These are phyloP conservation scores for Achaetomium macrosporum DNA, from an alignment of 2,329 filamentous ascomycete genomes.

Conservation along the genomic window DNA sequence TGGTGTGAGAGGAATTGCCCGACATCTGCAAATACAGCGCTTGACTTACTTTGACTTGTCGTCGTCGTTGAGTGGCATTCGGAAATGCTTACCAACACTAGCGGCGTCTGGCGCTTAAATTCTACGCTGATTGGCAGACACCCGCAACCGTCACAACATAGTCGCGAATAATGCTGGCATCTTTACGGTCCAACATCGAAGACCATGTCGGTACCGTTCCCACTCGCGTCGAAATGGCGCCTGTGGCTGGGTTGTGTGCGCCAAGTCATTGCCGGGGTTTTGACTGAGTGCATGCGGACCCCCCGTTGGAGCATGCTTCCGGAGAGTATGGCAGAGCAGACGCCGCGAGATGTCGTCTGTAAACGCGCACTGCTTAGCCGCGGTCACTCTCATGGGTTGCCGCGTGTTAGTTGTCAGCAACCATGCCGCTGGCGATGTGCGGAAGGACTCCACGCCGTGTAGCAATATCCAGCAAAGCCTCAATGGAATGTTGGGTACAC, in stretches of 20 bases:
- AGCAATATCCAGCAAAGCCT: neutral
- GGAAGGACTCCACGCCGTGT: neutral
- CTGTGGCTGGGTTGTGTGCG: neutral
- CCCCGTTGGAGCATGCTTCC: neutral
- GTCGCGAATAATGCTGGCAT: constrained; percentile 6
- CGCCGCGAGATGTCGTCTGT: too few species aligned
- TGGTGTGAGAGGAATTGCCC: neutral
- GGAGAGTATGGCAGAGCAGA: neutral
- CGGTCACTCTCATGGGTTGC: too few species aligned
- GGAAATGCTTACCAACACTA: constrained; percentile 2
- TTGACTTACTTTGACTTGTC: neutral
- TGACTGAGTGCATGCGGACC: neutral
- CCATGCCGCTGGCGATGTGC: neutral
- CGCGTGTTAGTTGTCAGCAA: neutral
- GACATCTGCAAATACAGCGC: neutral
- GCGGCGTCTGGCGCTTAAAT: constrained; percentile 14
- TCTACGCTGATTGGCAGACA: constrained; percentile 12
- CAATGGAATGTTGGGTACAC: neutral
- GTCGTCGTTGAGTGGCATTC: neutral
- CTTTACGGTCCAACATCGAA: constrained; percentile 3
- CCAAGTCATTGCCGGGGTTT: neutral
- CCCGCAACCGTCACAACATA: constrained; percentile 12
- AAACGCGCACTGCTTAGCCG: too few species aligned
- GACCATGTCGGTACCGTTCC: neutral
- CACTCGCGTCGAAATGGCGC: neutral